Conservation (phyloP, 306 rosid species). For the Rosa lucieae region DNA sequence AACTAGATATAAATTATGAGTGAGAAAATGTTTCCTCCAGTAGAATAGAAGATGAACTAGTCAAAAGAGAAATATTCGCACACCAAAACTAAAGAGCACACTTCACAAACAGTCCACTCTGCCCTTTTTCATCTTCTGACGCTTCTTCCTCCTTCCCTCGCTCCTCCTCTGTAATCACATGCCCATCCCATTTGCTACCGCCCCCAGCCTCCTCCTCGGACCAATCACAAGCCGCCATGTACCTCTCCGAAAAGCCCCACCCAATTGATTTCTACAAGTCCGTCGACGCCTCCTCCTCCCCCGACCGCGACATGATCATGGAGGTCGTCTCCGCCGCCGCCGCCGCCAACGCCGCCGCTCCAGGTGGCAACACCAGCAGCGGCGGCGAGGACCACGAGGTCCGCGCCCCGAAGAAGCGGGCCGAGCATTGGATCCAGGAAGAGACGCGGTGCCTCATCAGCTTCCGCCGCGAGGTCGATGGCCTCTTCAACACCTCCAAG, state of each 20-base stretch:
- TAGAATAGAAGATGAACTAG: no score
- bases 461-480: conserved; percentile 78
- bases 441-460: conserved; percentile 77
- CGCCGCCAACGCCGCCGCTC: not conserved
- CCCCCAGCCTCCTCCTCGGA: not conserved
- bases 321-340: conserved; percentile 5
- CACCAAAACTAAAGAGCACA: no score
- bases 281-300: not conserved
- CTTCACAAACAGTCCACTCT: not conserved
- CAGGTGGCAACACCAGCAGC: conserved; percentile 44
- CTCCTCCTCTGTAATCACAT: not conserved
- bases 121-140: not conserved
- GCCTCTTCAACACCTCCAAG: conserved; percentile 77
- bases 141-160: not conserved
- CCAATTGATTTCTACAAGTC: conserved; percentile 18
- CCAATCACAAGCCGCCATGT: conserved; percentile 14
- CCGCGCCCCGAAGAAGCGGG: conserved; percentile 91
- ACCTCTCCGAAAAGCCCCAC: conserved; percentile 19
- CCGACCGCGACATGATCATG: conserved; percentile 27
- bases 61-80: no score
- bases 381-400: conserved; percentile 75
- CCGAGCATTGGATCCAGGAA: conserved; percentile 95
- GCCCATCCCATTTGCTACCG: not conserved
- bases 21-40: no score
- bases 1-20: no score